phyloP scores from a whole-genome alignment of 345 rosid species.

The Limnanthes douglasii region DNA sequence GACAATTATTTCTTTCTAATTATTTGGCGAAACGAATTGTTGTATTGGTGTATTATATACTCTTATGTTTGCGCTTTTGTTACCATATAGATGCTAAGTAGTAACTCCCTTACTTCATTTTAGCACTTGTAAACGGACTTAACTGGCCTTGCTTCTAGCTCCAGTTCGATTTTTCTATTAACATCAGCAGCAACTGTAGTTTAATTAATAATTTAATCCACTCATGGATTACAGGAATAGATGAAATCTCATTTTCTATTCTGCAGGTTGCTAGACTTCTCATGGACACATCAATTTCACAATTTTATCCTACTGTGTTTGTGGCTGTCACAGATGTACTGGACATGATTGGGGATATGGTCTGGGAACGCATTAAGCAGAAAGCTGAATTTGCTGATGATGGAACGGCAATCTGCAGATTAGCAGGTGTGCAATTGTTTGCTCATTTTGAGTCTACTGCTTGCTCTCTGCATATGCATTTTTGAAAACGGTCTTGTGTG shows the following conservation, averaged over 20 bases:
- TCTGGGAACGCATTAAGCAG: conserved; percentile 76
- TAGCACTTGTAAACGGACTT: not conserved
- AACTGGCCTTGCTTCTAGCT: not conserved
- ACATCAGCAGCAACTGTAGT: not conserved
- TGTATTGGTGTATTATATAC: not conserved
- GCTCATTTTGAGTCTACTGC: not conserved
- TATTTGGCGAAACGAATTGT: no score
- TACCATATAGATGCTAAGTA: not conserved
- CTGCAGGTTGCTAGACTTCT: conserved; percentile 81
- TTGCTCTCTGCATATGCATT: not conserved
- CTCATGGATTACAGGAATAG: conserved; percentile 1
- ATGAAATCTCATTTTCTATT: conserved; percentile 2
- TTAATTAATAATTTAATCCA: not conserved
- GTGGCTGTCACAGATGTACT: conserved; percentile 69
- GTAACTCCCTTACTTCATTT: not conserved
- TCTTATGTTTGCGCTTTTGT: conserved; percentile 4
- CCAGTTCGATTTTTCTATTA: not conserved
- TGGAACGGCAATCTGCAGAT: conserved; percentile 30
- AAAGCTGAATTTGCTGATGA: conserved; percentile 68
- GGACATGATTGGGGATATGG: conserved; percentile 87
- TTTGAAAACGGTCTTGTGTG: no score
- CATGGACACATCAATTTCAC: conserved; percentile 77
- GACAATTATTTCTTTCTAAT: conserved; percentile 1
- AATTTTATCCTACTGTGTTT: conserved; percentile 86
- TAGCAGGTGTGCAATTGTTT: conserved; percentile 35